Evolutionary conservation across 352 stramenopile genomes (phyloP).

Genomic region (Phytophthora foliorum): DNA sequence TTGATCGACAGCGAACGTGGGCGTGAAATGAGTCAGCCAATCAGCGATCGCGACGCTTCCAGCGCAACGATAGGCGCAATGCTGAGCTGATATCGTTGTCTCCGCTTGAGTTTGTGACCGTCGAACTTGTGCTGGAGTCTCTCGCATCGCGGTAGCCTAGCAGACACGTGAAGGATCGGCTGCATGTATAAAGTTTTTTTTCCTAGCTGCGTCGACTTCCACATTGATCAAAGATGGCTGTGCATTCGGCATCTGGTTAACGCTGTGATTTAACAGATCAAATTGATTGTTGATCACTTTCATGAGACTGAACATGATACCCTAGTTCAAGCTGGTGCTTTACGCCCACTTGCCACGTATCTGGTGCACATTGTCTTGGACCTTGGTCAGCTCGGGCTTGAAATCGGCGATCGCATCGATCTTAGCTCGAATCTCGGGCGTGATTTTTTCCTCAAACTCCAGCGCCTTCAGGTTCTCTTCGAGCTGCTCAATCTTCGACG

Average conservation of each 20-base stretch:
- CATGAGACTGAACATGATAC: background rate
- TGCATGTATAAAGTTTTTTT: too few species aligned
- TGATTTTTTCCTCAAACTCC: constrained; percentile 61
- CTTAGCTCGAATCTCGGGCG: constrained; percentile 57
- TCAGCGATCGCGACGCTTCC: constrained; percentile 9
- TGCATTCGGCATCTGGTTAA: too few species aligned
- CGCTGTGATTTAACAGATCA: too few species aligned
- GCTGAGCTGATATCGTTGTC: too few species aligned
- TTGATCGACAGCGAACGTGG: constrained; percentile 26
- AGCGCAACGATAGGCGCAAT: too few species aligned
- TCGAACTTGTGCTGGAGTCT: too few species aligned
- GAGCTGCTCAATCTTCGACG: constrained; percentile 63
- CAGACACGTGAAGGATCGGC: too few species aligned
- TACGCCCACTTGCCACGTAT: constrained; percentile 48
- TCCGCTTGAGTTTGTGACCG: too few species aligned
- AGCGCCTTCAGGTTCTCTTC: constrained; percentile 68
- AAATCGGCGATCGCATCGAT: constrained; percentile 65
- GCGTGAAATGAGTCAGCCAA: constrained; percentile 19
- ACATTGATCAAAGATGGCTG: too few species aligned
- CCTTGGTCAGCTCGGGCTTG: constrained; percentile 47
- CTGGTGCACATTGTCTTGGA: constrained; percentile 39
- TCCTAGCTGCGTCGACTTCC: too few species aligned
- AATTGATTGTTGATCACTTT: background rate
- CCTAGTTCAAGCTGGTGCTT: background rate
- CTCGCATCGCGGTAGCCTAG: too few species aligned